Percentiles rank a stretch among this genome's conserved stretches.
Evolutionary conservation across 805 yeast genomes (phyloP).

Genomic region (Kuraishia floccosa): DNA sequence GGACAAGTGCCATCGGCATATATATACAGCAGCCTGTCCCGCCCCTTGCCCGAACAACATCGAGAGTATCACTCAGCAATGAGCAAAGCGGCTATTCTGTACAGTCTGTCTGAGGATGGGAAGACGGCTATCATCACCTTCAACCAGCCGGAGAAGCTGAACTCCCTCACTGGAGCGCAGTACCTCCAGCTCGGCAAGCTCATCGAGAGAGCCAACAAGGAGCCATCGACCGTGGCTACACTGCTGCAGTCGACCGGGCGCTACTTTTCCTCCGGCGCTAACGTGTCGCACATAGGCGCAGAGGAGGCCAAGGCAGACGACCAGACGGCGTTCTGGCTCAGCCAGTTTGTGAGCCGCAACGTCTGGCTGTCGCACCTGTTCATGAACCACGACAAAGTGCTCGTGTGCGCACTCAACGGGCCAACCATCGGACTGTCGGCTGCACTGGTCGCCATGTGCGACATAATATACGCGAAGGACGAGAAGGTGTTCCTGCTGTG

Average conservation of each 20-base stretch:
- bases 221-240: constrained; percentile 52
- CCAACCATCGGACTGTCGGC: constrained; percentile 77
- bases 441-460: constrained; percentile 66
- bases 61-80: too few relatives aligned
- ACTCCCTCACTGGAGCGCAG: constrained; percentile 59
- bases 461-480: constrained; percentile 60
- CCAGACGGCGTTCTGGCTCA: constrained; percentile 28
- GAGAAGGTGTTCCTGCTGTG: constrained; percentile 46
- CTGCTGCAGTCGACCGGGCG: constrained; percentile 61
- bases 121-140: constrained; percentile 53
- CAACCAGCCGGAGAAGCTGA: constrained; percentile 46
- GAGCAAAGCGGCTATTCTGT: neutral
- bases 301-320: too few relatives aligned
- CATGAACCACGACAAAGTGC: constrained; percentile 57
- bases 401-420: constrained; percentile 72
- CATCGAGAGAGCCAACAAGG: constrained; percentile 50
- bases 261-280: constrained; percentile 81
- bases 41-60: too few relatives aligned
- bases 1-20: too few relatives aligned
- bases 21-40: too few relatives aligned
- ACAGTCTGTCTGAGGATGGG: constrained; percentile 12
- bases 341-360: constrained; percentile 59
- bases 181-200: constrained; percentile 48
- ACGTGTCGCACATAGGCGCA: too few relatives aligned
- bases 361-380: constrained; percentile 56